Conservation (phyloP, 164 flowering plant species). For the Stephania japonica region DNA sequence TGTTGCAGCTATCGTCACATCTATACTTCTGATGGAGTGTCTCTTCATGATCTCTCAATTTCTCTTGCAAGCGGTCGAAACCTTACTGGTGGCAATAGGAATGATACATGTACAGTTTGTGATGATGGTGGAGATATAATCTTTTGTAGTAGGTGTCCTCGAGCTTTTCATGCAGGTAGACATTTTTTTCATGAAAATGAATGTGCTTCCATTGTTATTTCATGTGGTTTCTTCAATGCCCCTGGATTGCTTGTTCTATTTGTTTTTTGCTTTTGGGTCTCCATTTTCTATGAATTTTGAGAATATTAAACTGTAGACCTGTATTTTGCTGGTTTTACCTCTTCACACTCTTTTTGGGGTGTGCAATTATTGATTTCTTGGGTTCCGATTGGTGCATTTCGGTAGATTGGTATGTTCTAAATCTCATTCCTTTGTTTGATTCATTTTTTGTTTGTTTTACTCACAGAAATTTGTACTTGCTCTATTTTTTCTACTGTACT, state of each 20-base stretch:
- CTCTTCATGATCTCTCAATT: conserved; percentile 81
- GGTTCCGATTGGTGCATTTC: not conserved
- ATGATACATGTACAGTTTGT: conserved; percentile 79
- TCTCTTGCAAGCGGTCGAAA: conserved; percentile 67
- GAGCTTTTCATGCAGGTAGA: conserved; percentile 73
- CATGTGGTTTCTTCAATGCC: not conserved
- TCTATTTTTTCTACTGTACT: not conserved
- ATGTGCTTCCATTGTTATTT: not conserved
- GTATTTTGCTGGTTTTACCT: not conserved
- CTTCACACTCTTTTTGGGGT: not conserved
- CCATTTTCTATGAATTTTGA: not conserved
- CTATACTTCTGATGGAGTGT: conserved; percentile 62
- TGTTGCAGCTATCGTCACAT: conserved; percentile 82
- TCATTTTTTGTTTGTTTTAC: not conserved
- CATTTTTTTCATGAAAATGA: not conserved
- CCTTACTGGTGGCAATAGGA: conserved; percentile 43
- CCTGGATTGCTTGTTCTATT: not conserved
- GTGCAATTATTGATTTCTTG: not conserved
- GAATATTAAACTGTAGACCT: not conserved
- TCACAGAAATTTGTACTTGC: not conserved
- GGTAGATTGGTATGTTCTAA: not conserved
- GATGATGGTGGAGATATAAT: conserved; percentile 71
- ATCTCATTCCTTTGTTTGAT: not conserved
- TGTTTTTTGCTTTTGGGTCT: not conserved
- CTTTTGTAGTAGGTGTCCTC: conserved; percentile 68